Conservation (phyloP, 805 yeast species). For the Scheffersomyces ergatensis region DNA sequence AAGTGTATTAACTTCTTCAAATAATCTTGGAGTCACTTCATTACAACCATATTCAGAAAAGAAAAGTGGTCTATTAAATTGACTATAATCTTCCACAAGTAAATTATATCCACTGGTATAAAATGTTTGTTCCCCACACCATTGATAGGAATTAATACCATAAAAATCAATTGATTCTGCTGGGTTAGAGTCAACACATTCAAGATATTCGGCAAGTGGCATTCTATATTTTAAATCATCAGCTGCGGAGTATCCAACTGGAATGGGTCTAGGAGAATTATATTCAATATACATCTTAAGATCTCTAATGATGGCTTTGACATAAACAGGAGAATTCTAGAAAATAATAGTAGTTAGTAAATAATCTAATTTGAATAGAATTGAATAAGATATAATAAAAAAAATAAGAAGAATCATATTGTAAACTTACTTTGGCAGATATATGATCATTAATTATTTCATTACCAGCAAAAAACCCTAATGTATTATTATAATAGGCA, state of each 20-base stretch:
- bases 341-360: not conserved
- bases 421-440: constrained; percentile 46
- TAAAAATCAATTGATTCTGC: constrained; percentile 70
- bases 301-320: constrained; percentile 79
- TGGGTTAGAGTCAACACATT: constrained; percentile 58
- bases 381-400: too few relatives aligned
- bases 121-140: constrained; percentile 88
- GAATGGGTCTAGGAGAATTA: constrained; percentile 65
- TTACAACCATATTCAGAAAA: constrained; percentile 91
- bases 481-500: constrained; percentile 79
- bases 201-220: constrained; percentile 75
- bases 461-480: constrained; percentile 91
- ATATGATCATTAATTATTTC: constrained; percentile 80
- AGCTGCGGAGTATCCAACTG: constrained; percentile 96
- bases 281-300: constrained; percentile 65
- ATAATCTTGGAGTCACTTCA: constrained; percentile 70
- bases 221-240: constrained; percentile 80
- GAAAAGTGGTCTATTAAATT: constrained; percentile 74
- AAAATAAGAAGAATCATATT: not conserved
- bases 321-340: constrained; percentile 60
- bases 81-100: constrained; percentile 69
- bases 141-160: constrained; percentile 79
- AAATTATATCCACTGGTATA: constrained; percentile 64
- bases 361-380: not conserved
- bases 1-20: constrained; percentile 71